A percentile compares a stretch with the other conserved stretches of the same genome.
Conservation (phyloP, 1,139 yeast species). For the Candida sp. region DNA sequence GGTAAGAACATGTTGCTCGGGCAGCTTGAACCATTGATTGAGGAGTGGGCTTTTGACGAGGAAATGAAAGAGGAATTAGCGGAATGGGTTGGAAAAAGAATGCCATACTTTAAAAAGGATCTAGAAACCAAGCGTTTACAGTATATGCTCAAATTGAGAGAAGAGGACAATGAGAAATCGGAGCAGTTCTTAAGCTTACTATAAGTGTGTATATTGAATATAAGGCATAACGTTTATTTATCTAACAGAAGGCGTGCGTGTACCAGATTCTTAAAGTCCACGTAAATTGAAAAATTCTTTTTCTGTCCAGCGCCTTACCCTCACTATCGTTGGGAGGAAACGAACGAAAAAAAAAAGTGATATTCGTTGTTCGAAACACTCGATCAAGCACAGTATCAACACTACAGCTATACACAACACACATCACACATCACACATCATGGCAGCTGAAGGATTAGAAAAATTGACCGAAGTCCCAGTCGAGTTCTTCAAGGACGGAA, state of each 20-base stretch:
- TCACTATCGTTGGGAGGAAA: neutral
- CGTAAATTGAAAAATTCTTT: constrained; percentile 4
- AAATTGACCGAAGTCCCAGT: constrained; percentile 88
- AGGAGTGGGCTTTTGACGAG: constrained; percentile 42
- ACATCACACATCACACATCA: constrained; percentile 18
- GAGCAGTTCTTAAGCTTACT: constrained; percentile 35
- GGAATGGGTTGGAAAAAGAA: constrained; percentile 26
- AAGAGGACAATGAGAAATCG: constrained; percentile 33
- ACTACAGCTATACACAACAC: no score
- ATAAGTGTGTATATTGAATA: constrained; percentile 12
- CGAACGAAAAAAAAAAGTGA: constrained; percentile 2
- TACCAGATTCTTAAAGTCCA: neutral
- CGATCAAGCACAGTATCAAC: neutral
- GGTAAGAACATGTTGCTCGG: constrained; percentile 31
- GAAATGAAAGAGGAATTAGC: constrained; percentile 27
- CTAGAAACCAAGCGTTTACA: constrained; percentile 32
- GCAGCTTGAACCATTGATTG: constrained; percentile 35
- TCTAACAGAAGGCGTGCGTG: no score
- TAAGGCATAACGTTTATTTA: no score
- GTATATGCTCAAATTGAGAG: constrained; percentile 28
- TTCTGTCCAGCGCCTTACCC: neutral
- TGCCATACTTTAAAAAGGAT: constrained; percentile 25
- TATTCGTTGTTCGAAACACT: neutral
- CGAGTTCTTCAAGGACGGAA: constrained; percentile 91
- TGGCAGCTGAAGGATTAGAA: constrained; percentile 73